These are phyloP conservation scores for Linnemannia elongata DNA, from an alignment of 192 early-diverging fungal genomes.

Conservation along the genomic window DNA sequence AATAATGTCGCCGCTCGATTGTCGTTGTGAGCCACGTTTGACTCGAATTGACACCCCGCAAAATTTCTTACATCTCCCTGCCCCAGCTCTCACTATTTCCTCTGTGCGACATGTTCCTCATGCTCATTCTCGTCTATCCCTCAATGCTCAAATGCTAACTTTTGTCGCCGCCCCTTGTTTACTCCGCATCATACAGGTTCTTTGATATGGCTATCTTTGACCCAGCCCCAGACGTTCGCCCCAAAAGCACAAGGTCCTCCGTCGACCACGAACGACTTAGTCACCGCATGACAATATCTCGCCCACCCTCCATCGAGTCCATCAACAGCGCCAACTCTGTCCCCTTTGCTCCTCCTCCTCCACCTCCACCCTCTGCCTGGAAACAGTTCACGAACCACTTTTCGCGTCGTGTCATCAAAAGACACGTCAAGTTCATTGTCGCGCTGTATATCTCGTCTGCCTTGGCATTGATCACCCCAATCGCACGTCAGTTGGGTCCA, in stretches of 20 bases:
- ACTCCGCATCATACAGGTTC: conserved; percentile 24
- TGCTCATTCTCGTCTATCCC: neutral
- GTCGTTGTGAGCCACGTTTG: neutral
- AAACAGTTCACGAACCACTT: conserved; percentile 55
- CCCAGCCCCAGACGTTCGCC: conserved; percentile 26
- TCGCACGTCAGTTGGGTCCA: conserved; percentile 35
- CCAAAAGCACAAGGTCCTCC: conserved; percentile 35
- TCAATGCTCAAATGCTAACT: neutral
- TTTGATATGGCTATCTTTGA: conserved; percentile 57
- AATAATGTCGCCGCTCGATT: neutral
- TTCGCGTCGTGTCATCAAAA: conserved; percentile 54
- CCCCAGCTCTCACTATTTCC: neutral
- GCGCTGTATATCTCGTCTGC: conserved; percentile 48
- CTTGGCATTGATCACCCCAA: conserved; percentile 48
- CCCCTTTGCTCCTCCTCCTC: conserved; percentile 45
- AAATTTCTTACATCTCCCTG: neutral
- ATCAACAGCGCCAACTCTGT: conserved; percentile 51
- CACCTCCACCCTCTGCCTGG: conserved; percentile 45
- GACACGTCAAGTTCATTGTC: conserved; percentile 60
- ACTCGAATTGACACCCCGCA: neutral
- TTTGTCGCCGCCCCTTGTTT: neutral
- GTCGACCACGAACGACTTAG: conserved; percentile 38
- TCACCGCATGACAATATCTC: conserved; percentile 23
- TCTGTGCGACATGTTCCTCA: neutral
- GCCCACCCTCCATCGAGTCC: conserved; percentile 47